Evolutionary conservation across 1,284 basidiomycete species (phyloP).

Genomic region (Ganoderma leucocontextum): DNA sequence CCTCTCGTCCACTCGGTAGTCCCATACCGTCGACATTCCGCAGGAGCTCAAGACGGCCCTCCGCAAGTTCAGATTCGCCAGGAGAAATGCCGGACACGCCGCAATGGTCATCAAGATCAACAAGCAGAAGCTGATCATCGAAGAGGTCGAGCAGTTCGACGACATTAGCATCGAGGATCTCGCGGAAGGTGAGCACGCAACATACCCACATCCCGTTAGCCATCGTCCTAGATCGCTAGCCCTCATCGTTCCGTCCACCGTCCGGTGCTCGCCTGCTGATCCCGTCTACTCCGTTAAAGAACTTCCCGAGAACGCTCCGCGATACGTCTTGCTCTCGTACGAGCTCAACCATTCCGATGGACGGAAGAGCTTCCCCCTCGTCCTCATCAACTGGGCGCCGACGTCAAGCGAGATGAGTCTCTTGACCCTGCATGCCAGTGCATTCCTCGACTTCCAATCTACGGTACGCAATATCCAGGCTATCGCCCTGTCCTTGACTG

Average conservation of each 20-base stretch:
- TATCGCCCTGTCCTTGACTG: too few relatives aligned
- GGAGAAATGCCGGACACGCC: conserved; percentile 71
- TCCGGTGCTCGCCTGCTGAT: background rate
- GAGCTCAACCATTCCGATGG: conserved; percentile 87
- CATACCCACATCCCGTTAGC: conserved; percentile 3
- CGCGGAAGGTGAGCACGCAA: conserved; percentile 69
- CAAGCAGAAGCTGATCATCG: conserved; percentile 81
- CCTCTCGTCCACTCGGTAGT: conserved; percentile 52
- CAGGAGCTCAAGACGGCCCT: conserved; percentile 77
- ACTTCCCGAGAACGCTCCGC: conserved; percentile 88
- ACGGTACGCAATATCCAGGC: conserved; percentile 55
- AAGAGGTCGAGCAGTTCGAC: conserved; percentile 83
- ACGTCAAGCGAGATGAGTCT: conserved; percentile 76
- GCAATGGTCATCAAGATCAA: conserved; percentile 90
- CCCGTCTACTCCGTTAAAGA: conserved; percentile 56
- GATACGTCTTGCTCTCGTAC: conserved; percentile 88
- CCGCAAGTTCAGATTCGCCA: conserved; percentile 85
- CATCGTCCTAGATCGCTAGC: conserved; percentile 21
- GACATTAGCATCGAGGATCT: conserved; percentile 83
- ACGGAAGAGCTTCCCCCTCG: conserved; percentile 84
- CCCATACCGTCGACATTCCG: conserved; percentile 86
- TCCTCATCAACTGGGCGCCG: conserved; percentile 89
- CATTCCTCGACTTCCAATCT: conserved; percentile 80
- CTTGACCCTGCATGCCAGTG: conserved; percentile 86
- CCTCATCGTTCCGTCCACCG: background rate